These are phyloP conservation scores for Prunus campanulata DNA, from an alignment of 306 rosid species.

Conservation along the genomic window DNA sequence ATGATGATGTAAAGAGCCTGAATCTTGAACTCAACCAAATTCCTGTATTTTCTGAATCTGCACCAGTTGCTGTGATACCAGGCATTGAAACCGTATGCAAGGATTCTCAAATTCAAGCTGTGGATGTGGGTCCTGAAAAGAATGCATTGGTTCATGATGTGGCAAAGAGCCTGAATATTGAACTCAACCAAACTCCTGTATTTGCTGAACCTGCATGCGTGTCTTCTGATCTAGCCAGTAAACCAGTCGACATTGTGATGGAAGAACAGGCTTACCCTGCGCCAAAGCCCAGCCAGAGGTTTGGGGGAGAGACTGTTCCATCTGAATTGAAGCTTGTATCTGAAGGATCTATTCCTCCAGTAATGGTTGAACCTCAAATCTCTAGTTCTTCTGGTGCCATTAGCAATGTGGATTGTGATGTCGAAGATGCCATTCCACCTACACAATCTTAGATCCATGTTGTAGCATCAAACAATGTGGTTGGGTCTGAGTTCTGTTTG, in stretches of 20 bases:
- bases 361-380: slow-evolving; percentile 23
- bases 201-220: slow-evolving; percentile 29
- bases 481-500: slow-evolving; percentile 14
- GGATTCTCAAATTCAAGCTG: slow-evolving; percentile 25
- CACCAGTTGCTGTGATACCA: slow-evolving; percentile 19
- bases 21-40: slow-evolving; percentile 34
- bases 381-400: slow-evolving; percentile 27
- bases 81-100: slow-evolving; percentile 17
- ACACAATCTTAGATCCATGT: slow-evolving; percentile 24
- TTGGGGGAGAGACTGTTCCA: slow-evolving; percentile 11
- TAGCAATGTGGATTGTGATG: slow-evolving; percentile 18
- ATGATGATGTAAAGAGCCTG: slow-evolving; percentile 27
- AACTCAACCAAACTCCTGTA: slow-evolving; percentile 31
- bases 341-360: slow-evolving; percentile 18
- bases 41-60: slow-evolving; percentile 33
- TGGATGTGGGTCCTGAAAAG: slow-evolving; percentile 20
- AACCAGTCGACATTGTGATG: slow-evolving; percentile 19
- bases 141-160: slow-evolving; percentile 30
- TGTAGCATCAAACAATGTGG: slow-evolving; percentile 8
- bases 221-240: slow-evolving; percentile 16
- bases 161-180: slow-evolving; percentile 26
- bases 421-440: slow-evolving; percentile 28
- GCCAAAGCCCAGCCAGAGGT: neutral
- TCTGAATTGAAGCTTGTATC: slow-evolving; percentile 22
- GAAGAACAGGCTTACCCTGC: slow-evolving; percentile 30